These are phyloP conservation scores for Pilatotrama ljubarskyi DNA, from an alignment of 768 basidiomycete species.

Conservation along the genomic window DNA sequence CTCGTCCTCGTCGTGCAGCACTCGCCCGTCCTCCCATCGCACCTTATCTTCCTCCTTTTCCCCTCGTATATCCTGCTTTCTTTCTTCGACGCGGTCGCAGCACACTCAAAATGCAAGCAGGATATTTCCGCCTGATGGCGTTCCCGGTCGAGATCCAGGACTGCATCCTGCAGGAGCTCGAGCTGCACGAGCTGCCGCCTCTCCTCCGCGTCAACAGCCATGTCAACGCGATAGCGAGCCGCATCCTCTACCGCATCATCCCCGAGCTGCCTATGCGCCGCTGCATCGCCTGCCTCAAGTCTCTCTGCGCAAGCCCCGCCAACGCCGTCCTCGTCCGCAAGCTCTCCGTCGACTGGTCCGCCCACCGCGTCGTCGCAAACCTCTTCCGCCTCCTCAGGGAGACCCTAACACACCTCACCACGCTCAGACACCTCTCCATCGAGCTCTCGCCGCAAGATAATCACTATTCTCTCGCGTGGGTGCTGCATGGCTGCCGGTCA, in stretches of 20 bases:
- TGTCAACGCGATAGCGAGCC: conserved; percentile 33
- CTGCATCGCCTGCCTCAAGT: conserved; percentile 40
- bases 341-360: conserved; percentile 47
- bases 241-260: conserved; percentile 41
- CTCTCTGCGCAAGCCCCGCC: conserved; percentile 38
- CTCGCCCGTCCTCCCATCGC: background rate
- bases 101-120: background rate
- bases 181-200: conserved; percentile 29
- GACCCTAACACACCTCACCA: conserved; percentile 40
- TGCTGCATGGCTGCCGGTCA: conserved; percentile 47
- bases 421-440: conserved; percentile 46
- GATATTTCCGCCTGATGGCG: conserved; percentile 13
- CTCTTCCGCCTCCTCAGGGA: conserved; percentile 51
- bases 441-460: conserved; percentile 45
- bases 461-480: conserved; percentile 44
- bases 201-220: conserved; percentile 27
- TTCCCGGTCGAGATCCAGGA: conserved; percentile 42
- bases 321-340: conserved; percentile 40
- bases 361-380: conserved; percentile 43
- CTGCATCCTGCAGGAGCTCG: conserved; percentile 30
- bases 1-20: background rate
- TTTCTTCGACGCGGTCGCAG: background rate
- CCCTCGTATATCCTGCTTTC: background rate
- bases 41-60: background rate
- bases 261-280: conserved; percentile 32